Conservation (phyloP, 2,329 filamentous ascomycete genomes). For the Colletotrichum limetticola region DNA sequence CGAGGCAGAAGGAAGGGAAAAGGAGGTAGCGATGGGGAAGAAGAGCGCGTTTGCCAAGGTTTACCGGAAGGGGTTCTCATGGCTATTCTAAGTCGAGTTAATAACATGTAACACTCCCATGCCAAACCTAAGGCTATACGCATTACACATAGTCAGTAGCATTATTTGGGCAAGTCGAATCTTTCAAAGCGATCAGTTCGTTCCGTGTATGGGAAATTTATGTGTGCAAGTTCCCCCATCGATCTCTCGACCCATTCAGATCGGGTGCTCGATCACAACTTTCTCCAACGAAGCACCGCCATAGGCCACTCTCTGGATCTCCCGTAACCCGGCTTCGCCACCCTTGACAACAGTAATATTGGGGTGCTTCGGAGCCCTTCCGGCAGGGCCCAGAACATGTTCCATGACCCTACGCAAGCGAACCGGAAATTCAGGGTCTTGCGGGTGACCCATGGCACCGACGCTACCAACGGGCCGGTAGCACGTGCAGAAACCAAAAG, state of each 20-base stretch:
- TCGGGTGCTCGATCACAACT: constrained; percentile 14
- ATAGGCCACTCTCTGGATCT: constrained; percentile 2
- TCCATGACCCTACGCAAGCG: background rate
- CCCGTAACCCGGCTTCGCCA: constrained; percentile 1
- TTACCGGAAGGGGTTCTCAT: constrained; percentile 11
- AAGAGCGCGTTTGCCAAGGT: background rate
- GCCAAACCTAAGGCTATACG: too few relatives aligned
- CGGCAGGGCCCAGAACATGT: background rate
- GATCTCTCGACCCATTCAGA: background rate
- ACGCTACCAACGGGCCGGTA: background rate
- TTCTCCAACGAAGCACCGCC: constrained; percentile 13
- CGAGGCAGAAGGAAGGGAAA: background rate
- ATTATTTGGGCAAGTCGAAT: too few relatives aligned
- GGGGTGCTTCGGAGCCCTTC: constrained; percentile 8
- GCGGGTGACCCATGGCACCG: constrained; percentile 6
- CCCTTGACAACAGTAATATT: constrained; percentile 3
- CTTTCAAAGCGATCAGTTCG: too few relatives aligned
- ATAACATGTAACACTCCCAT: background rate
- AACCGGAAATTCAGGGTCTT: constrained; percentile 5
- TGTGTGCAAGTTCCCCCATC: too few relatives aligned
- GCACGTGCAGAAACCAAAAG: constrained; percentile 10
- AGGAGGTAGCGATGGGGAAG: constrained; percentile 1
- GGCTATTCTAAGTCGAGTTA: background rate
- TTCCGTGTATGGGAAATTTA: too few relatives aligned
- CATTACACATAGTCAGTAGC: too few relatives aligned